Evolutionary conservation across 1,139 yeast genomes (phyloP).

Genomic region (Kodamaea sp.): DNA sequence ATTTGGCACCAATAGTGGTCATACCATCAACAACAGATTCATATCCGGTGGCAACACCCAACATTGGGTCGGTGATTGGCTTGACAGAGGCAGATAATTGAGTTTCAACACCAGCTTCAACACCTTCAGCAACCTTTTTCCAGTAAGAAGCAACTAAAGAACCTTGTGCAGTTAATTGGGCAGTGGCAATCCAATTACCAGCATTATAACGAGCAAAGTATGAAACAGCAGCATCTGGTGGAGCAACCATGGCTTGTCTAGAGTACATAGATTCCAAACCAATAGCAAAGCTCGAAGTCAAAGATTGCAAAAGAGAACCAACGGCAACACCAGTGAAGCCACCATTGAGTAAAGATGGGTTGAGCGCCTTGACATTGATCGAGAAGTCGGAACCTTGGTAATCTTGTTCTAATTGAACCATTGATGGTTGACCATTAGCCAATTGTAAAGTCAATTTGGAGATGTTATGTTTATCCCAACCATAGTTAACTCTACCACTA

Average conservation of each 20-base stretch:
- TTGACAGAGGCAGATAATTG: conserved; percentile 74
- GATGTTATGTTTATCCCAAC: conserved; percentile 78
- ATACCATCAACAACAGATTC: conserved; percentile 85
- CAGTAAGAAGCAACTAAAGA: conserved; percentile 85
- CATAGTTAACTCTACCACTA: conserved; percentile 87
- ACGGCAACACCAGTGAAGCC: conserved; percentile 89
- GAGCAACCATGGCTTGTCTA: conserved; percentile 65
- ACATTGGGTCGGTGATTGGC: conserved; percentile 76
- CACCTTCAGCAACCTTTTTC: conserved; percentile 87
- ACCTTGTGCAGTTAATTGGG: conserved; percentile 93
- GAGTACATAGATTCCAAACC: conserved; percentile 95
- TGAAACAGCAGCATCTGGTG: conserved; percentile 90
- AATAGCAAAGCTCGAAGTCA: conserved; percentile 76
- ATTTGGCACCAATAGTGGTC: conserved; percentile 94
- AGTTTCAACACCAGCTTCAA: conserved; percentile 96
- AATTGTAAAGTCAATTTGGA: conserved; percentile 87
- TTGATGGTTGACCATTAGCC: conserved; percentile 85
- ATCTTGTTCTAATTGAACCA: conserved; percentile 97
- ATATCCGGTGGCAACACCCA: conserved; percentile 76
- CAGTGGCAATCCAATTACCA: conserved; percentile 89
- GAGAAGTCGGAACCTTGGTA: conserved; percentile 87
- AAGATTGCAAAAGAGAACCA: conserved; percentile 84
- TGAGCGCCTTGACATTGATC: conserved; percentile 82
- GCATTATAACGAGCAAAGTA: conserved; percentile 89
- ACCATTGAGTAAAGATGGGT: conserved; percentile 75